A percentile compares a stretch with the other conserved stretches of the same genome.
These are phyloP conservation scores for Trypanosoma rangeli DNA, from an alignment of 208 protist species.

Conservation along the genomic window DNA sequence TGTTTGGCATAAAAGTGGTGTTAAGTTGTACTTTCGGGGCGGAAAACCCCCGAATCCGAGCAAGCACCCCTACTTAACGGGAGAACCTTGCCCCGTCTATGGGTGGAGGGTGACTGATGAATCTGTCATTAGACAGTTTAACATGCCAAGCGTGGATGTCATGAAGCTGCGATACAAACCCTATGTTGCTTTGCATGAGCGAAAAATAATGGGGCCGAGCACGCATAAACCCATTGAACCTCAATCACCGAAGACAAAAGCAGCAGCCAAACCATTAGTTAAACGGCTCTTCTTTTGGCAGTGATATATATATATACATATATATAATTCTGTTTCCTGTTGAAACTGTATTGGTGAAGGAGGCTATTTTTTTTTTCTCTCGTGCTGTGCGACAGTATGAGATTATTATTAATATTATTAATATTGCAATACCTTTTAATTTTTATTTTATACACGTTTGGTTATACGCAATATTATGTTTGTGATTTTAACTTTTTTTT, in stretches of 20 bases:
- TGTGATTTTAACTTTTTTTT: no score
- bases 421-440: conserved; percentile 7
- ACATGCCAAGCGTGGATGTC: conserved; percentile 66
- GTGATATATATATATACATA: conserved; percentile 34
- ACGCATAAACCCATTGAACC: conserved; percentile 1
- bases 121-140: conserved; percentile 80
- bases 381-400: background rate
- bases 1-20: conserved; percentile 89
- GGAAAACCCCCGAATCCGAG: conserved; percentile 90
- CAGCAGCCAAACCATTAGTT: conserved; percentile 73
- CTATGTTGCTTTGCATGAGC: conserved; percentile 86
- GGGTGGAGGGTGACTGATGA: conserved; percentile 87
- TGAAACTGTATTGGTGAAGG: background rate
- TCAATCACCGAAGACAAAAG: conserved; percentile 4
- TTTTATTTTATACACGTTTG: conserved; percentile 5
- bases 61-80: conserved; percentile 86
- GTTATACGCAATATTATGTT: conserved; percentile 8
- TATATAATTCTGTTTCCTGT: background rate
- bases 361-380: conserved; percentile 10
- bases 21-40: conserved; percentile 86
- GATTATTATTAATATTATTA: conserved; percentile 14
- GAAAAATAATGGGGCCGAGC: conserved; percentile 66
- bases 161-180: conserved; percentile 81
- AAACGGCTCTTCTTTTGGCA: conserved; percentile 91
- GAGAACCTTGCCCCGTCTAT: conserved; percentile 90